Conservation (phyloP, 805 yeast genomes). For the Torulaspora microellipsoides region DNA sequence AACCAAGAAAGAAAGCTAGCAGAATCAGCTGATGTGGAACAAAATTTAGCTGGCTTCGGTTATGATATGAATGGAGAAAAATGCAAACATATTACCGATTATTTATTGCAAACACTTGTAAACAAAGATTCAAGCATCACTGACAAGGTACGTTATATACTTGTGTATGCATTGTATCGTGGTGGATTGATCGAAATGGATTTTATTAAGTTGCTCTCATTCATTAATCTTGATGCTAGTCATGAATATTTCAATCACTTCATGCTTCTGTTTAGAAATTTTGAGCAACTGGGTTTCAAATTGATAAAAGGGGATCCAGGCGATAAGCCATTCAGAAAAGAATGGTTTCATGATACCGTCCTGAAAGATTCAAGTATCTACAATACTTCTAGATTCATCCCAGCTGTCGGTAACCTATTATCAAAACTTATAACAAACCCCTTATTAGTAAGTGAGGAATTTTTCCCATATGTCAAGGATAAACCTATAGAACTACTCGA, state of each 20-base stretch:
- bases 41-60: slow-evolving; percentile 71
- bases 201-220: slow-evolving; percentile 61
- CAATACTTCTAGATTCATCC: slow-evolving; percentile 67
- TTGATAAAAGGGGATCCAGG: slow-evolving; percentile 42
- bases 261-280: slow-evolving; percentile 52
- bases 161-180: slow-evolving; percentile 72
- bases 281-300: slow-evolving; percentile 55
- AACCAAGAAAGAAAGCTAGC: slow-evolving; percentile 58
- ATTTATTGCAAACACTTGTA: slow-evolving; percentile 51
- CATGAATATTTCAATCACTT: slow-evolving; percentile 40
- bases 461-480: slow-evolving; percentile 72
- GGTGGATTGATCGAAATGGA: slow-evolving; percentile 78
- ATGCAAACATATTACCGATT: slow-evolving; percentile 55
- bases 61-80: slow-evolving; percentile 61
- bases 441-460: slow-evolving; percentile 45
- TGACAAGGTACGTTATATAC: slow-evolving; percentile 71
- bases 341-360: slow-evolving; percentile 50
- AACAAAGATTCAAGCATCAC: slow-evolving; percentile 46
- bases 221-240: slow-evolving; percentile 40
- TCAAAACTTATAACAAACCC: slow-evolving; percentile 47
- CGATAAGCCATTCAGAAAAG: slow-evolving; percentile 44
- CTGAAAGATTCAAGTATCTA: slow-evolving; percentile 38
- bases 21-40: slow-evolving; percentile 81
- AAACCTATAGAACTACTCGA: slow-evolving; percentile 53
- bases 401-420: slow-evolving; percentile 60